These are phyloP conservation scores for Hypoxylon cercidicola DNA, from an alignment of 495 filamentous ascomycete species.

Conservation along the genomic window DNA sequence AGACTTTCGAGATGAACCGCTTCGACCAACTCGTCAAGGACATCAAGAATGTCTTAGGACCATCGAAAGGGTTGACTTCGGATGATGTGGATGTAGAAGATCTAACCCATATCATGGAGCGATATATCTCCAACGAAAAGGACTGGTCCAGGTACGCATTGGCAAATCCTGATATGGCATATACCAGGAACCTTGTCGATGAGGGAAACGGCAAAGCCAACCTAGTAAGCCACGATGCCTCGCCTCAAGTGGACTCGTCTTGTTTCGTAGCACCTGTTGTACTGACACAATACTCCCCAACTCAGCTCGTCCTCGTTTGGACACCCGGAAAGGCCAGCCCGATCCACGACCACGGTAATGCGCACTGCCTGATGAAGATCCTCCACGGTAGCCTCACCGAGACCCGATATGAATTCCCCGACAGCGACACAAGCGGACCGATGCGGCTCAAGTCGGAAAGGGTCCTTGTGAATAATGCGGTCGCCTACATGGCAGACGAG, in stretches of 20 bases:
- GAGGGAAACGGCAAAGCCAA: conserved; percentile 93
- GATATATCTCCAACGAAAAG: conserved; percentile 69
- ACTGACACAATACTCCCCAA: conserved; percentile 22
- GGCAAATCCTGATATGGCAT: conserved; percentile 69
- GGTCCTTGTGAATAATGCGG: conserved; percentile 68
- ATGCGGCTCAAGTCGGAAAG: conserved; percentile 64
- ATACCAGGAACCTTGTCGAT: conserved; percentile 90
- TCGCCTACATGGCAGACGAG: conserved; percentile 87
- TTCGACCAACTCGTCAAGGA: conserved; percentile 81
- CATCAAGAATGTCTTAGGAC: conserved; percentile 76
- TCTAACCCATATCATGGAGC: conserved; percentile 73
- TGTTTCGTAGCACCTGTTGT: neutral
- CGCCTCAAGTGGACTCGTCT: conserved; percentile 1
- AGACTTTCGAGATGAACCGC: conserved; percentile 47
- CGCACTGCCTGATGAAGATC: conserved; percentile 78
- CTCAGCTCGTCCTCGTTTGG: conserved; percentile 90
- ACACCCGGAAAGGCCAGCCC: conserved; percentile 83
- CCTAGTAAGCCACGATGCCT: conserved; percentile 65
- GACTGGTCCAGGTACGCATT: conserved; percentile 82
- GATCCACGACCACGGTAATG: conserved; percentile 89
- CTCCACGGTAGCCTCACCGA: conserved; percentile 81
- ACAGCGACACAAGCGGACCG: conserved; percentile 60
- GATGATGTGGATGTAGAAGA: conserved; percentile 78
- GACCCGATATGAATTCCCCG: conserved; percentile 81
- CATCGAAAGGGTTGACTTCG: conserved; percentile 81